Conservation (phyloP, 1,284 basidiomycete genomes). For the Leccinum pallidistipes region DNA sequence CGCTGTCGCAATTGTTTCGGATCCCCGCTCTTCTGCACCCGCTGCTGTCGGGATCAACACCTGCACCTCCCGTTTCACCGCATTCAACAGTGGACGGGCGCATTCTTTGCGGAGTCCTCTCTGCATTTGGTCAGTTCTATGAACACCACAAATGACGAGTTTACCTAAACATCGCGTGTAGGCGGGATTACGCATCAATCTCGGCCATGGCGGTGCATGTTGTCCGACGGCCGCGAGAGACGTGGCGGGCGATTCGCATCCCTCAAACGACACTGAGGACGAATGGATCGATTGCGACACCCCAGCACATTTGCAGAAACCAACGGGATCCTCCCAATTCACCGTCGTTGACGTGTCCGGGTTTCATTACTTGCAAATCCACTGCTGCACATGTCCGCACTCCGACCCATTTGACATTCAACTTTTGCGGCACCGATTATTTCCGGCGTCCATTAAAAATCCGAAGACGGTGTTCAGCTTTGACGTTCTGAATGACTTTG, state of each 20-base stretch:
- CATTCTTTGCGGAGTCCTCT: background rate
- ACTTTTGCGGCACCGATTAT: background rate
- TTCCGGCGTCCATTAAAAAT: background rate
- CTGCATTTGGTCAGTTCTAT: background rate
- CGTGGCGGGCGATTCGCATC: no score
- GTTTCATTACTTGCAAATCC: background rate
- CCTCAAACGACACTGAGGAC: background rate
- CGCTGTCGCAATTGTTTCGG: background rate
- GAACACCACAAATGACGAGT: no score
- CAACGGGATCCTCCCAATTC: background rate
- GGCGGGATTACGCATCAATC: background rate
- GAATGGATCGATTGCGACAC: background rate
- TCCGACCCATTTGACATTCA: background rate
- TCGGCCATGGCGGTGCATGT: background rate
- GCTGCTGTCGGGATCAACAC: background rate
- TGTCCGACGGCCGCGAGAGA: no score
- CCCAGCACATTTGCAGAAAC: background rate
- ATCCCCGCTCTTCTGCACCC: background rate
- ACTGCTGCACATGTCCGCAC: background rate
- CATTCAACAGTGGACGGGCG: background rate
- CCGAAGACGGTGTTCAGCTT: background rate
- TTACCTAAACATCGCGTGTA: background rate
- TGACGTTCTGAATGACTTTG: background rate
- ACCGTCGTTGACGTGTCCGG: background rate
- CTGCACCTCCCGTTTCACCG: background rate